A percentile compares a stretch with the other conserved stretches of the same genome.
Evolutionary conservation across 345 rosid species (phyloP).

Genomic region (Kernera saxatilis): DNA sequence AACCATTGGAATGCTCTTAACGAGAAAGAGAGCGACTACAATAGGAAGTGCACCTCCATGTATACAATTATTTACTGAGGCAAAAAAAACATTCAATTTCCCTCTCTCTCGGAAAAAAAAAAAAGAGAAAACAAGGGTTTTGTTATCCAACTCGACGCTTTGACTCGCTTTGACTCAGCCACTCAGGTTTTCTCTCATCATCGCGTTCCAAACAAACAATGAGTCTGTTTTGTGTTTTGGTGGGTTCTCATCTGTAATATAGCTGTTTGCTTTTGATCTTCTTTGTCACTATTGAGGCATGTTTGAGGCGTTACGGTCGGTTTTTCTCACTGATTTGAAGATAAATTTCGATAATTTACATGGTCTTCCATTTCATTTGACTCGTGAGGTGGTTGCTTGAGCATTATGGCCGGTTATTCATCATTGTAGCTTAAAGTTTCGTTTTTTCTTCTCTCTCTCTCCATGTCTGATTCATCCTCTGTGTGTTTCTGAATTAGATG

Average conservation of each 20-base stretch:
- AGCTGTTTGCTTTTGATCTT: not conserved
- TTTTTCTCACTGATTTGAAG: not conserved
- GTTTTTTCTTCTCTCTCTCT: not conserved
- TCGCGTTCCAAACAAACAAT: not conserved
- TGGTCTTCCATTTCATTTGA: not conserved
- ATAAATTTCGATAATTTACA: not conserved
- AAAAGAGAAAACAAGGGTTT: not conserved
- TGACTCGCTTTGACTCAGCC: not conserved
- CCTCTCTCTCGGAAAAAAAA: not conserved
- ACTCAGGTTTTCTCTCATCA: constrained; percentile 2
- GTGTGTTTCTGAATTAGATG: not conserved
- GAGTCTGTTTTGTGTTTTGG: not conserved
- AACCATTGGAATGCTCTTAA: too few species aligned
- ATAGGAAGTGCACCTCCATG: not conserved
- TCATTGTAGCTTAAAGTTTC: not conserved
- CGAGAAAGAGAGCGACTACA: not conserved
- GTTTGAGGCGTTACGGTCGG: not conserved
- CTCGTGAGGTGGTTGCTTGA: not conserved
- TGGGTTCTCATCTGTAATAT: not conserved
- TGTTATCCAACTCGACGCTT: not conserved
- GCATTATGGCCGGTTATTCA: not conserved
- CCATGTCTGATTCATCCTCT: not conserved
- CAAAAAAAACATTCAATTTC: not conserved
- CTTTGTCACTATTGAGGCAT: not conserved
- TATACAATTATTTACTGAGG: not conserved